Percentiles rank a stretch among this genome's conserved stretches.
These are phyloP conservation scores for Neofusicoccum kwambonambiense DNA, from an alignment of 2,329 filamentous ascomycete species.

Conservation along the genomic window DNA sequence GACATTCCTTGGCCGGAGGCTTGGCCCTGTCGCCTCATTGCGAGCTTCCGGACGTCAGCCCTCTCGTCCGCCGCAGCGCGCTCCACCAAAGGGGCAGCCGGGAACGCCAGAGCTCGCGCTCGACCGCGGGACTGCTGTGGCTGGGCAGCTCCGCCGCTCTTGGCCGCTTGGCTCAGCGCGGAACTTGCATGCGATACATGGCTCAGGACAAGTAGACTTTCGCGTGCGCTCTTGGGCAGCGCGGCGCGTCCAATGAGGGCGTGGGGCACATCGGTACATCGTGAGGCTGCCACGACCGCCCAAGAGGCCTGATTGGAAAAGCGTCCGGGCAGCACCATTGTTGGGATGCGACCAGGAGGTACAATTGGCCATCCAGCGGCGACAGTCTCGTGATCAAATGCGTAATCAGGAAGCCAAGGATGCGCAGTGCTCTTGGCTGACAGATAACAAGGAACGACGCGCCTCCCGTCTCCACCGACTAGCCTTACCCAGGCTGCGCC, in stretches of 20 bases:
- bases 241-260: background rate
- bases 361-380: background rate
- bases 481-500: background rate
- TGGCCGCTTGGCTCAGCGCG: constrained; percentile 1
- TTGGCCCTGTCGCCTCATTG: constrained; percentile 5
- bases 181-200: background rate
- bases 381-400: constrained; percentile 8
- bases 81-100: constrained; percentile 1
- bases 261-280: background rate
- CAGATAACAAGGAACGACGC: constrained; percentile 12
- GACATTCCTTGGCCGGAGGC: background rate
- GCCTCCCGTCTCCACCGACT: constrained; percentile 3
- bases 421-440: constrained; percentile 14
- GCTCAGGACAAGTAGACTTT: background rate
- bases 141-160: constrained; percentile 6
- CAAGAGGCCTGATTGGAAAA: background rate
- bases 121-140: constrained; percentile 1
- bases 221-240: background rate
- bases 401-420: constrained; percentile 12
- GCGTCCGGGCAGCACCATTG: background rate
- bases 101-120: background rate
- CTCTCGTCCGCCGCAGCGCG: background rate
- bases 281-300: background rate
- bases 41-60: constrained; percentile 1
- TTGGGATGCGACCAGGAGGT: background rate